phyloP scores from a whole-genome alignment of 805 yeast genomes.

The Candida suzukii region DNA sequence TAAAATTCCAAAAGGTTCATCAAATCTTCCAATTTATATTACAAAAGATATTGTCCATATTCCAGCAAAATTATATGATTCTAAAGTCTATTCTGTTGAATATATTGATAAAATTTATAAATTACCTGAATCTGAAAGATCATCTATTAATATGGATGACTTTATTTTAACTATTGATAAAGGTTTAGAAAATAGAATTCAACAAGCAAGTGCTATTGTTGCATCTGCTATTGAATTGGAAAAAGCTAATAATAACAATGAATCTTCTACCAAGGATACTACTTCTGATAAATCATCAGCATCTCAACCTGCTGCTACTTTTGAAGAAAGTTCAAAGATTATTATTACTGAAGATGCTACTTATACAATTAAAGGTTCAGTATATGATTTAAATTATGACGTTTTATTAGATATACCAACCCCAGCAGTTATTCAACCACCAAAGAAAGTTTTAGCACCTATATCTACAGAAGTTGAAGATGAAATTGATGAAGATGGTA shows the following conservation, averaged over 20 bases:
- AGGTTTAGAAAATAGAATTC: neutral
- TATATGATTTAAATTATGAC: neutral
- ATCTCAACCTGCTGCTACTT: neutral
- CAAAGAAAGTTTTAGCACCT: neutral
- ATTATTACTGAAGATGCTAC: neutral
- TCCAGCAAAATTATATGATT: constrained; percentile 1
- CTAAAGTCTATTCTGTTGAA: neutral
- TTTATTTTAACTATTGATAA: constrained; percentile 9
- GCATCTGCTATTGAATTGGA: neutral
- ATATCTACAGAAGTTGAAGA: neutral
- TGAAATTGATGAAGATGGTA: neutral
- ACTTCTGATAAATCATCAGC: too few species aligned
- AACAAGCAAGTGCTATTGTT: neutral
- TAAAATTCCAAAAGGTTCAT: constrained; percentile 4
- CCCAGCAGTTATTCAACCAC: neutral
- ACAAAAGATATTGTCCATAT: constrained; percentile 13
- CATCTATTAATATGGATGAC: constrained; percentile 7
- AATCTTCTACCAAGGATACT: too few species aligned
- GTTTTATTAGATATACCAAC: neutral
- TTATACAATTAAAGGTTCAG: neutral
- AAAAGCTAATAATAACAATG: neutral
- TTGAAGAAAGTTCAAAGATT: neutral
- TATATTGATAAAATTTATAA: neutral
- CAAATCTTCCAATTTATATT: too few species aligned
- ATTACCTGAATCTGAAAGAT: neutral